Conservation (phyloP, 768 basidiomycete species). For the Leccinum pellstonianum region DNA sequence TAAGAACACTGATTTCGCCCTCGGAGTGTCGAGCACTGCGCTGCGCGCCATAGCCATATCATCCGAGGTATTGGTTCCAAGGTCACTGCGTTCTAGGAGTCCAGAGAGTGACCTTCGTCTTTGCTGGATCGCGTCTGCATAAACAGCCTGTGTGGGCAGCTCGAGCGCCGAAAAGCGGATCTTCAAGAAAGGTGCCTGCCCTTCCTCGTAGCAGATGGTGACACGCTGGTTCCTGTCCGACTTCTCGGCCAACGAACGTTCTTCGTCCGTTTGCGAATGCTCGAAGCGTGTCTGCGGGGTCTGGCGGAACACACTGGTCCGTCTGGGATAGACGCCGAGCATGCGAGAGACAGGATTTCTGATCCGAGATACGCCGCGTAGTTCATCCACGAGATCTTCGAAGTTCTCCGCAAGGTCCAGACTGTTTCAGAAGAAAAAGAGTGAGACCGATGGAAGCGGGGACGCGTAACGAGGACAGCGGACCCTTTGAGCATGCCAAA, state of each 20-base stretch:
- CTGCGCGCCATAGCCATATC: slow-evolving; percentile 12
- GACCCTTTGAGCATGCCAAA: slow-evolving; percentile 72
- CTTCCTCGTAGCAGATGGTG: slow-evolving; percentile 45
- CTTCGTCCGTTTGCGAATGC: slow-evolving; percentile 5
- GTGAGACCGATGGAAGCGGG: background rate
- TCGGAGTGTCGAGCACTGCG: slow-evolving; percentile 5
- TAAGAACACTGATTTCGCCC: slow-evolving; percentile 15
- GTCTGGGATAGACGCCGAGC: slow-evolving; percentile 53
- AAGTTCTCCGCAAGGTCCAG: slow-evolving; percentile 57
- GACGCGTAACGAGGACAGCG: slow-evolving; percentile 19
- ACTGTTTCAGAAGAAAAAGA: slow-evolving; percentile 30
- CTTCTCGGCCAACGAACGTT: slow-evolving; percentile 8
- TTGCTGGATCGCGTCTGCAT: slow-evolving; percentile 16
- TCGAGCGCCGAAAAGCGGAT: slow-evolving; percentile 55
- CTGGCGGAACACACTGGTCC: slow-evolving; percentile 52
- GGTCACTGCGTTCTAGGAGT: slow-evolving; percentile 2
- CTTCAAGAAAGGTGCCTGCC: slow-evolving; percentile 47
- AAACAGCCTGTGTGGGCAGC: slow-evolving; percentile 33
- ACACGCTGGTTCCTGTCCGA: slow-evolving; percentile 40
- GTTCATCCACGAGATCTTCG: slow-evolving; percentile 41
- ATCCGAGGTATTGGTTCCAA: slow-evolving; percentile 5
- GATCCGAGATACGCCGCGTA: slow-evolving; percentile 24
- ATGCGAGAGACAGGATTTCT: slow-evolving; percentile 37
- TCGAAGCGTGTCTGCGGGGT: slow-evolving; percentile 43
- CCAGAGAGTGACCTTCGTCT: slow-evolving; percentile 16